These are phyloP conservation scores for Solanum chiquidenum DNA, from an alignment of 257 asterid species.

Conservation along the genomic window DNA sequence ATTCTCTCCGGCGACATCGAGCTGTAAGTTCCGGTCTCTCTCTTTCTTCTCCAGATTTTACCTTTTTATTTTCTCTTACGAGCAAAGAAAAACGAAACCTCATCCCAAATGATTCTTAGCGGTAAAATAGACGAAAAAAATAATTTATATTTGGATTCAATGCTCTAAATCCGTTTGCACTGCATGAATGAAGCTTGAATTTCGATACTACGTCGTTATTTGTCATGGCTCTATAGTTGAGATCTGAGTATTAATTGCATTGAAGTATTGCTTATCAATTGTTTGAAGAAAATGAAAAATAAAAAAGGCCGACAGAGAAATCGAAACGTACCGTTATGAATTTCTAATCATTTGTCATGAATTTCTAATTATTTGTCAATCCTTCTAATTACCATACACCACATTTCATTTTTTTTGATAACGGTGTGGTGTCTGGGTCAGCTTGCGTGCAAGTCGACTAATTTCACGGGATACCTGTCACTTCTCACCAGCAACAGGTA, in stretches of 20 bases:
- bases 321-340: neutral
- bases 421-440: neutral
- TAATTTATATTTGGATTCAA: neutral
- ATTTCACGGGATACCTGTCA: neutral
- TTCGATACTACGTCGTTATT: neutral
- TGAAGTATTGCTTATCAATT: neutral
- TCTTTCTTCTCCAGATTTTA: neutral
- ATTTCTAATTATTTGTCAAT: neutral
- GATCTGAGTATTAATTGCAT: neutral
- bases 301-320: neutral
- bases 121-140: neutral
- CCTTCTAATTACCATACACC: neutral
- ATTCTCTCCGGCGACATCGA: neutral
- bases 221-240: neutral
- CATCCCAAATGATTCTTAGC: neutral
- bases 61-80: neutral
- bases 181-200: neutral
- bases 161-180: neutral
- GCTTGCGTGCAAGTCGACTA: neutral
- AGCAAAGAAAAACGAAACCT: neutral
- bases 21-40: neutral
- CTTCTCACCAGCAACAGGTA: neutral
- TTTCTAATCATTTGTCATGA: neutral
- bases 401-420: neutral
- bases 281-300: neutral